Conservation (phyloP, 164 flowering plant genomes). For the Nymphaea thermarum region DNA sequence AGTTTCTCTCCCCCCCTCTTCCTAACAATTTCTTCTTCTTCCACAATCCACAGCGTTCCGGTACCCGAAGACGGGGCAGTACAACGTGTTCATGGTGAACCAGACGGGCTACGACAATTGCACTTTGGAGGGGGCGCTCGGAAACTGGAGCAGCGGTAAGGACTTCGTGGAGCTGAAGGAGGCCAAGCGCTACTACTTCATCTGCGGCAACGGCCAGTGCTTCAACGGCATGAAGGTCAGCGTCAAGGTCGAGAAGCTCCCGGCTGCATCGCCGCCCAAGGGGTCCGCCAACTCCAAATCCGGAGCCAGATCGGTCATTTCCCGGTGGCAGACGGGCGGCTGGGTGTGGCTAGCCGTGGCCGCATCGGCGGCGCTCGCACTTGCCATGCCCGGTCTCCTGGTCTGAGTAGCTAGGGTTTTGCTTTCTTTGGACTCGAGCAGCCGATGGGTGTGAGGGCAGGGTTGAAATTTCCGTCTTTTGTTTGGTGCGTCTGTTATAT, state of each 20-base stretch:
- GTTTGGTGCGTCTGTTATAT: no score
- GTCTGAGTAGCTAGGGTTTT: no score
- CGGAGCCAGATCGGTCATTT: no score
- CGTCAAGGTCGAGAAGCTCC: slow-evolving; percentile 6
- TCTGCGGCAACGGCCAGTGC: slow-evolving; percentile 7
- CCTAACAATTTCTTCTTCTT: not conserved
- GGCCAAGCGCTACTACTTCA: slow-evolving; percentile 13
- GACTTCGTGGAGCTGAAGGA: slow-evolving; percentile 9
- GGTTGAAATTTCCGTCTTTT: no score
- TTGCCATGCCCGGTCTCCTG: no score
- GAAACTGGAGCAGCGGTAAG: slow-evolving; percentile 17
- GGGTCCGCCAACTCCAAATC: no score
- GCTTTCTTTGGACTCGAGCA: no score
- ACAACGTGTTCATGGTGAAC: slow-evolving; percentile 13
- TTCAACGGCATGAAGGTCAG: slow-evolving; percentile 12
- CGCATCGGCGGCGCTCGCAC: no score
- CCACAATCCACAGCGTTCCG: slow-evolving; percentile 9
- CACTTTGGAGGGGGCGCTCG: slow-evolving; percentile 7
- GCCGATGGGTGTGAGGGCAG: no score
- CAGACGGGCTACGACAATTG: slow-evolving; percentile 13
- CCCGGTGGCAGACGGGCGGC: no score
- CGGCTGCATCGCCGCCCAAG: not conserved
- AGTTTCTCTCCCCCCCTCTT: not conserved
- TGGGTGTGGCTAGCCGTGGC: no score
- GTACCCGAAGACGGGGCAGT: slow-evolving; percentile 10